Percentiles rank a stretch among this genome's conserved stretches.
These are phyloP conservation scores for Pseudogymnoascus sp. DNA, from an alignment of 2,329 filamentous ascomycete species.

Conservation along the genomic window DNA sequence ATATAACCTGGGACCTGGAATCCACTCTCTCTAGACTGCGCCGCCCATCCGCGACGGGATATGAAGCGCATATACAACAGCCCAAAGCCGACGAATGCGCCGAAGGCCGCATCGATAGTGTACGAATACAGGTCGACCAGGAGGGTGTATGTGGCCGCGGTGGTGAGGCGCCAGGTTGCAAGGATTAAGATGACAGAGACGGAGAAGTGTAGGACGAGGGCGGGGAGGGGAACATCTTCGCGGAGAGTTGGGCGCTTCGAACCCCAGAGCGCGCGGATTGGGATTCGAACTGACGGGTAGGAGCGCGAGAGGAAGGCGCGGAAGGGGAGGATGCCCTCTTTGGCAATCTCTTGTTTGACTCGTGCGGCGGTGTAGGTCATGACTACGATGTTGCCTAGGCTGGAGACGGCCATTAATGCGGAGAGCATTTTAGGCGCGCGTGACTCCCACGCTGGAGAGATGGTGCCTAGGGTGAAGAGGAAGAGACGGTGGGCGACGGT, in stretches of 20 bases:
- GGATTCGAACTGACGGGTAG: conserved; percentile 7
- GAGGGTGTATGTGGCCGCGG: conserved; percentile 25
- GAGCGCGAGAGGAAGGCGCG: conserved; percentile 39
- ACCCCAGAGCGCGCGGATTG: conserved; percentile 18
- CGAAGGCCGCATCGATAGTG: conserved; percentile 31
- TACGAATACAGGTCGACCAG: conserved; percentile 35
- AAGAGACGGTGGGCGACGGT: conserved; percentile 32
- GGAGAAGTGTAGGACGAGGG: conserved; percentile 17
- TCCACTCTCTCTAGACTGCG: neutral
- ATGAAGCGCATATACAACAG: conserved; percentile 28
- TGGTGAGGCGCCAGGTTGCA: conserved; percentile 18
- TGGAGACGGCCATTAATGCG: conserved; percentile 45
- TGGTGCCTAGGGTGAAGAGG: conserved; percentile 26
- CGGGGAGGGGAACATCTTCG: conserved; percentile 27
- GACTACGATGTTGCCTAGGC: conserved; percentile 48
- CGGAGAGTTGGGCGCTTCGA: conserved; percentile 25
- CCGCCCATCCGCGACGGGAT: neutral
- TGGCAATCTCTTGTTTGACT: conserved; percentile 54
- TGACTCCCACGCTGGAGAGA: conserved; percentile 22
- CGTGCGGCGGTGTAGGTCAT: conserved; percentile 49
- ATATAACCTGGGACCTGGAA: neutral
- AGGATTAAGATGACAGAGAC: neutral
- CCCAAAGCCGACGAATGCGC: conserved; percentile 28
- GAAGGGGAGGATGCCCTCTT: conserved; percentile 47
- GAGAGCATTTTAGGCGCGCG: conserved; percentile 34